Conservation (phyloP, 257 asterid species). For the Solanum megistacrolobum region DNA sequence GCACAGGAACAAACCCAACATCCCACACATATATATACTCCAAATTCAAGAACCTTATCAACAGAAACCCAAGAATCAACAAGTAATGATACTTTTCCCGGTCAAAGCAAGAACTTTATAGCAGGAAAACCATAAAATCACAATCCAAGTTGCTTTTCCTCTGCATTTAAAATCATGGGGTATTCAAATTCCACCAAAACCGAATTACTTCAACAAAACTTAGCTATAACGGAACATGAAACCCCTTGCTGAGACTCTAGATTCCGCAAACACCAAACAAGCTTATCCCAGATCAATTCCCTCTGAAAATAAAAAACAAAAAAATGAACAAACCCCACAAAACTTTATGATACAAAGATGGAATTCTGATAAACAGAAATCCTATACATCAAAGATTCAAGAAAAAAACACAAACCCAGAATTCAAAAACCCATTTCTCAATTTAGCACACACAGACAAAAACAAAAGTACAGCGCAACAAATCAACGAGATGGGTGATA, state of each 20-base stretch:
- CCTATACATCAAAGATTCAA: background rate
- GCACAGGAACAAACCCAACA: background rate
- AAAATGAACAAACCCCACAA: background rate
- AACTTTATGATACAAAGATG: background rate
- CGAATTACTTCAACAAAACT: background rate
- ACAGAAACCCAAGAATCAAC: background rate
- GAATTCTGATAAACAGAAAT: background rate
- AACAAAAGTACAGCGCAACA: background rate
- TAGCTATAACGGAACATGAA: background rate
- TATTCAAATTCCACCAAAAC: background rate
- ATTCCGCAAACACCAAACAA: background rate
- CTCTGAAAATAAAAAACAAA: background rate
- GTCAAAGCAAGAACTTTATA: background rate
- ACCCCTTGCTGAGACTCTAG: background rate
- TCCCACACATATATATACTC: background rate
- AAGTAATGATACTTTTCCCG: background rate
- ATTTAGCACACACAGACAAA: background rate
- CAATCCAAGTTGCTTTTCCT: background rate
- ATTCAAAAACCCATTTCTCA: background rate
- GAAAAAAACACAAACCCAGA: background rate
- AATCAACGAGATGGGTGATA: background rate
- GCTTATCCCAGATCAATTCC: background rate
- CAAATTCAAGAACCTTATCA: background rate
- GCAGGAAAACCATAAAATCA: background rate
- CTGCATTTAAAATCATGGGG: background rate